Base-by-base conservation (phyloP, 2,329 filamentous ascomycete genomes). In the Colletotrichum musicola region DNA sequence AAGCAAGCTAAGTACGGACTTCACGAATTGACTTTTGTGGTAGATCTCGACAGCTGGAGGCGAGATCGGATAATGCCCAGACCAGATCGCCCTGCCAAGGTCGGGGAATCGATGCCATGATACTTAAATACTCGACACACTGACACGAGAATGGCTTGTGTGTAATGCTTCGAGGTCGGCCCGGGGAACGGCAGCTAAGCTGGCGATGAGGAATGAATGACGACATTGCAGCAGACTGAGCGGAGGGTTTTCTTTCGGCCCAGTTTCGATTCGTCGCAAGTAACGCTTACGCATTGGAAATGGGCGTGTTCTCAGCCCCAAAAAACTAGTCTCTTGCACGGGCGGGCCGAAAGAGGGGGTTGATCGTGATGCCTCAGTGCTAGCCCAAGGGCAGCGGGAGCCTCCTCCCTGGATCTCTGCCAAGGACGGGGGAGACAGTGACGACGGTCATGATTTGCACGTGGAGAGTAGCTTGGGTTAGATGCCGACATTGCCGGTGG, bases 171-270 rank as follows among this genome's bases (percentile, higher is more conserved):
- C 40, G 14, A 42, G 40, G 13, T 42, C 46, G 20, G 47, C 30
- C 30, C 30, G 46, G 38, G 18, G 27, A 22, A 35, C 53, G 40
- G 46, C 55, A 46, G n/a, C 53, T 35, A 22, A 46, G 50, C 49
- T 49, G 50, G 40, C 46, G 56, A 51, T 69, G 62, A 69, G 62
- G 50, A 35, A 65, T 60, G 55, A 56, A 68, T 69, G 66, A 69
- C 66, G 66, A 69, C 66, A 69, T 66, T 40, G 13, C 47, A 44
- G 49, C 30, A 20, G 55, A 62, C 55, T 50, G 66, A 69, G 56
- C 49, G 49, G 47, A 47, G 50, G 46, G 51, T 22, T 60, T 55
- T 40, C 42, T 20, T 20, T 55, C 44, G 50, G 65, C 14, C 44
- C 58, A 42, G 27, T 60, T 38, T 46, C 42, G 22, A 65, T 38